Base-by-base conservation (phyloP, 176 grass and related monocot genomes). In the Carex pumila region DNA sequence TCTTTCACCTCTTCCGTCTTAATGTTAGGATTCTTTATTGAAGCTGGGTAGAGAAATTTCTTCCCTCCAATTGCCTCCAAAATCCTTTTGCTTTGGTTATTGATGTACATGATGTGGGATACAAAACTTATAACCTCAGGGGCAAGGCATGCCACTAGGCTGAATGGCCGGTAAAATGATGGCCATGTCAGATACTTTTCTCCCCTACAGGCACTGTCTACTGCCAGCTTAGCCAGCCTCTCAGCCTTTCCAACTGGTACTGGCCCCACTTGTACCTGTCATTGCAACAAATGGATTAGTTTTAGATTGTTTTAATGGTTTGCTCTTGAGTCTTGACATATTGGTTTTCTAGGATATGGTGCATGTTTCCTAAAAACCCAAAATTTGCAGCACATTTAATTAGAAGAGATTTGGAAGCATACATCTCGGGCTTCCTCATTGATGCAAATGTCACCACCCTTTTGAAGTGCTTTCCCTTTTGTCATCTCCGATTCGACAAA, bases 401-500 rank as follows among this genome's bases (percentile, higher is more conserved):
- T n/a, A n/a, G n/a, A n/a, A 52, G 22, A 65, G 41, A 19, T 36
- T 63, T 15, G 43, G 5, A 21, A 53, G 36, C 41, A 39, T 89
- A 89, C 88, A 69, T 89, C 88, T 89, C 88, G 80, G 13, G 32
- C 69, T 3, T 86, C 84, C 50, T 85, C 21, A 21, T 86, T 32
- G 61, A 89, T 12, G 14, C 15, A 64, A 31, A 89, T 4, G 63
- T 83, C 79, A 0, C 88, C 88, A 1, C 81, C 80, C 7, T 75
- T 86, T 47, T 89, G 84, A 47, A 89, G 12, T 4, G 69, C 88
- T 70, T 89, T 89, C n/a, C 84, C 84, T 86, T 86, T 83, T 6
- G 88, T 89, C 49, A 89, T n/a, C 67, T 89, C 88, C 13, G 88
- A 89, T 34, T 76, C 88, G 0, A 89, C 84, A 5, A 54, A 89